Evolutionary conservation across 768 basidiomycete species (phyloP), one percentile per base, ranked within the genome.

Genomic region (Suillus plorans): DNA sequence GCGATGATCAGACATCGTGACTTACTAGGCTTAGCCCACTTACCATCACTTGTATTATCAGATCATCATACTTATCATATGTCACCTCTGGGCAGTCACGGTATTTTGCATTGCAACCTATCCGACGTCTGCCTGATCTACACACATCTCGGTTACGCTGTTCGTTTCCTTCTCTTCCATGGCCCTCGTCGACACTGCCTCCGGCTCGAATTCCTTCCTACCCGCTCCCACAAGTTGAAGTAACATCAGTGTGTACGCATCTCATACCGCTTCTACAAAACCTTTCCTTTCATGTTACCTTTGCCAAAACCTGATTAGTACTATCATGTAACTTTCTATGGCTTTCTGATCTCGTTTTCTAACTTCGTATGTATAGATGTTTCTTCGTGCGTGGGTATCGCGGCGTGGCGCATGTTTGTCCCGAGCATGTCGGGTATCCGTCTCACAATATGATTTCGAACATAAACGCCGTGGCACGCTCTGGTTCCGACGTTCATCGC

Each of bases 381-480:
- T 86, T 67, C 76, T 0, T 50, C 86, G 5, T 80, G 77, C 0
- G 67, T 79, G 12, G 84, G 85, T 2, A 70, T 85, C 2, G 81
- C 80, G 10, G 70, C 77, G 13, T 86, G 86, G 36, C 8, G 36
- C 5, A 37, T 37, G 36, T 37, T 37, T 66, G 68, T 84, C 41
- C 84, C 88, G 0, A 31, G 31, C 31, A 31, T 1, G n/a, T n/a
- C n/a, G 4, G 79, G 78, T 16, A 74, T 39, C 84, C 22, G 66
- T 80, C 20, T 78, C 80, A 2, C 84, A 31, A 31, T 31, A 84
- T 37, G 79, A 85, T 68, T 86, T 86, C 65, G 58, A 62, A 36
- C 69, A 63, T 25, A 74, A 74, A 18, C 75, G 83, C 36, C 36
- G 10, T 9, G 36, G 36, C 36, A 37, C 10, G 77, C 80, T 1